These are phyloP conservation scores for Hypoxylon sp. DNA, from an alignment of 2,329 filamentous ascomycete species.

Conservation along the genomic window DNA sequence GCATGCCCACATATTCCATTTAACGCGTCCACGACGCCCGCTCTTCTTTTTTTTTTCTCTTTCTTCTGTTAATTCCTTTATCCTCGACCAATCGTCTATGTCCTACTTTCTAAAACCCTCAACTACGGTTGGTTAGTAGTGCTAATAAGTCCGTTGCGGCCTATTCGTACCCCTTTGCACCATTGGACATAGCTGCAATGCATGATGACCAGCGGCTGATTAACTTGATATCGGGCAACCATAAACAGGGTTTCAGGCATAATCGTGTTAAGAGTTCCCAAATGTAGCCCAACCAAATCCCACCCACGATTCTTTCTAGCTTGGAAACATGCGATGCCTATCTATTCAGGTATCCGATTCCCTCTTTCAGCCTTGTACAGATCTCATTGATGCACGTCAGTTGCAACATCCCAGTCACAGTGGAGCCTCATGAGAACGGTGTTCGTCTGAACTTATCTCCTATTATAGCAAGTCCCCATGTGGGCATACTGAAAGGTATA, in stretches of 20 bases:
- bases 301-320: conserved; percentile 39
- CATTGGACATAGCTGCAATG: conserved; percentile 43
- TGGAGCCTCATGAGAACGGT: conserved; percentile 45
- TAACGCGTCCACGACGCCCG: conserved; percentile 42
- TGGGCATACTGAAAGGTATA: conserved; percentile 22
- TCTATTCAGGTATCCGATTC: conserved; percentile 46
- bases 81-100: conserved; percentile 36
- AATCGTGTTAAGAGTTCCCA: conserved; percentile 38
- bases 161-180: conserved; percentile 34
- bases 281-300: conserved; percentile 45
- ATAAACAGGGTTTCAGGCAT: conserved; percentile 38
- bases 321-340: conserved; percentile 43
- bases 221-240: conserved; percentile 41
- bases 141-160: conserved; percentile 35
- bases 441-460: conserved; percentile 47
- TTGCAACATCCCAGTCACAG: conserved; percentile 43
- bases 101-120: conserved; percentile 15
- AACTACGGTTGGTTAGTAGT: conserved; percentile 31
- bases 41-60: conserved; percentile 27
- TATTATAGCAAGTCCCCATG: conserved; percentile 29
- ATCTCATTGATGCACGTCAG: conserved; percentile 54
- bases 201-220: conserved; percentile 48
- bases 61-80: conserved; percentile 17
- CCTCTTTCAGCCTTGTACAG: conserved; percentile 55
- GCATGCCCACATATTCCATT: conserved; percentile 45